Conservation (phyloP, 1,139 yeast genomes). For the Trichomonascaceae sp. region DNA sequence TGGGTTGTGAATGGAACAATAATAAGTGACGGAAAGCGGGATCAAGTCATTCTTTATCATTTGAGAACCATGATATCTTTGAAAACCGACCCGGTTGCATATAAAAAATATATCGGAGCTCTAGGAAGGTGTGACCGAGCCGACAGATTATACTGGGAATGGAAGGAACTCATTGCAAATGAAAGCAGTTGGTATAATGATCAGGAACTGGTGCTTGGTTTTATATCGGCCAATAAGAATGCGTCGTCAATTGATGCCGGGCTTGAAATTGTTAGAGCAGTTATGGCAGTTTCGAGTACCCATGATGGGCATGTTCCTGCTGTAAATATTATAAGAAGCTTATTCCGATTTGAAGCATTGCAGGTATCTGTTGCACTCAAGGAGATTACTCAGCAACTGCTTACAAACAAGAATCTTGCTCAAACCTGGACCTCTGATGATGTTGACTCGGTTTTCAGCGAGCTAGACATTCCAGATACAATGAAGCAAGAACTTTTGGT, state of each 20-base stretch:
- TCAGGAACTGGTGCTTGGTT: constrained; percentile 24
- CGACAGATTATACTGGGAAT: constrained; percentile 23
- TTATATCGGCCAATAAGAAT: constrained; percentile 24
- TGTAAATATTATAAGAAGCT: constrained; percentile 19
- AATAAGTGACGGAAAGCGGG: constrained; percentile 23
- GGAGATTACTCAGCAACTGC: constrained; percentile 22
- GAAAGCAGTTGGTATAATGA: constrained; percentile 13
- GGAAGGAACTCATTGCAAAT: constrained; percentile 15
- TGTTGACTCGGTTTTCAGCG: constrained; percentile 12
- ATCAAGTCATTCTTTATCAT: constrained; percentile 25
- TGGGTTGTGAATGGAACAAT: constrained; percentile 25
- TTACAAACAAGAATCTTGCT: constrained; percentile 16
- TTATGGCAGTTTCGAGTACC: constrained; percentile 18
- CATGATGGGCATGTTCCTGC: constrained; percentile 16
- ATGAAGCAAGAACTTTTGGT: not conserved
- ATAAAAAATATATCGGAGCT: constrained; percentile 26
- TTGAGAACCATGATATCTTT: constrained; percentile 22
- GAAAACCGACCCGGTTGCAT: constrained; percentile 14
- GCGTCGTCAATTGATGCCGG: constrained; percentile 19
- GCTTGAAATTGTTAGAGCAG: constrained; percentile 17
- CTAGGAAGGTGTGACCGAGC: constrained; percentile 25
- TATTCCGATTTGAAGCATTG: constrained; percentile 23
- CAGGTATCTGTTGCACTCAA: constrained; percentile 19
- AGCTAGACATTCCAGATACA: constrained; percentile 4
- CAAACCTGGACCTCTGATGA: constrained; percentile 21